Base-by-base conservation (phyloP, 768 basidiomycete species). In the Suillus placidus region DNA sequence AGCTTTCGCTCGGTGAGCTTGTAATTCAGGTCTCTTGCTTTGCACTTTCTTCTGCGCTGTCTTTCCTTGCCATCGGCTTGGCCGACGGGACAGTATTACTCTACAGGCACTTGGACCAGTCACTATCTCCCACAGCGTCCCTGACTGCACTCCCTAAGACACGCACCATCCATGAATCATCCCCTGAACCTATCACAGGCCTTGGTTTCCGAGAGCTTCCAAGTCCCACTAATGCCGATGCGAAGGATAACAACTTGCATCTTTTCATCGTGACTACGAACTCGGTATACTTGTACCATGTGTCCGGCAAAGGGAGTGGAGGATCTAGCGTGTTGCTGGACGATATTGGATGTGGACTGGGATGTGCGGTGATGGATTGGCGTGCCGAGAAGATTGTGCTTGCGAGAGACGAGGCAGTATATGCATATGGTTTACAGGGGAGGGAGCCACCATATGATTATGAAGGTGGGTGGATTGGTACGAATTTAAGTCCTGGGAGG, bases 71-170 rank as follows among this genome's bases (percentile, higher is more conserved):
- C 7, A 86, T 99, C 47, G 97, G 96, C 16, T 85, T 99, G n/a
- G 95, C 89, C 7, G 96, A 98, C 72, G 97, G 97, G 32, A 93
- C 93, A 0, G 96, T 97, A 16, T 83, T 99, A 10, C 82, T 97
- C 18, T 97, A 94, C 74, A 88, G 94, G 8, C 94, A 98, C 72
- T 82, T 98, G 23, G 91, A 96, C 74, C 95, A 98, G 74, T 95
- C 95, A 1, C 82, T 97, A 40, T 84, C 89, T 3, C 87, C 92
- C 55, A 70, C 76, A 20, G 87, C 89, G 13, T 78, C 83, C 20
- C 84, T 91, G 6, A 80, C 94, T 13, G 89, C 89, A 14, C 78
- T 98, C n/a, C 95, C 95, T 0, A 98, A 97, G 79, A 85, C 91
- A 12, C 88, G 92, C 30, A 83, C 88, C 0, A 81, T 99, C 3